Conservation (phyloP, 2,329 filamentous ascomycete species). For the Penicillium sp. region DNA sequence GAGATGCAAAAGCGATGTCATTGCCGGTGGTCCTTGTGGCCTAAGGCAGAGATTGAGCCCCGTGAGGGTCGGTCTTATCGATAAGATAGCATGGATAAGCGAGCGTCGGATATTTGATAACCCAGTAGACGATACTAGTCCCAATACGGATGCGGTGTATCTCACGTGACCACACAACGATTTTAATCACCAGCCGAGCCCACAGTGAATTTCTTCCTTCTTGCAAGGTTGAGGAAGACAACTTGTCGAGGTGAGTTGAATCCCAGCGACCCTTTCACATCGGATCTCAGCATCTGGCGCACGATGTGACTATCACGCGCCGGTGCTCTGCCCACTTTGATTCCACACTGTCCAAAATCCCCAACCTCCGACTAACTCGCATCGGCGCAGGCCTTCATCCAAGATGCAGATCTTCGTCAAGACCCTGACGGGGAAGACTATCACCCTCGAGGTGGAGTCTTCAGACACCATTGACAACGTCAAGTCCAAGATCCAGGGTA, state of each 20-base stretch:
- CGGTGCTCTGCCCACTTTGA: background rate
- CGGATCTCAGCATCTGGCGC: background rate
- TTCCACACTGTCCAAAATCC: conserved; percentile 1
- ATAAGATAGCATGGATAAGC: too few species aligned
- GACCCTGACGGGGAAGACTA: conserved; percentile 96
- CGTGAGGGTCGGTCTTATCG: too few species aligned
- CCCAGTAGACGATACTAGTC: background rate
- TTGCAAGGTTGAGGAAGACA: conserved; percentile 60
- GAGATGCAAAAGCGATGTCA: background rate
- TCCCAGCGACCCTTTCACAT: background rate
- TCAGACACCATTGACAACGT: conserved; percentile 99
- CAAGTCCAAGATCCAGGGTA: conserved; percentile 89
- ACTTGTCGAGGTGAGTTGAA: conserved; percentile 57
- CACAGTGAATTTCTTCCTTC: conserved; percentile 26
- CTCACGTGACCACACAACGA: conserved; percentile 42
- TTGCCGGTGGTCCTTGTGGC: background rate
- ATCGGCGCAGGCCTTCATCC: conserved; percentile 43
- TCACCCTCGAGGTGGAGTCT: conserved; percentile 99
- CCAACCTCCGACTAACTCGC: conserved; percentile 18
- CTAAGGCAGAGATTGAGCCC: too few species aligned
- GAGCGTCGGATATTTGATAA: background rate
- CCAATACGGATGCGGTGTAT: background rate
- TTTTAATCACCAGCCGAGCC: conserved; percentile 35
- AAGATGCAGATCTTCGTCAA: conserved; percentile 58
- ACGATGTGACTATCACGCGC: background rate